Percentiles rank a stretch among this genome's conserved stretches.
Conservation (phyloP, 2,329 filamentous ascomycete genomes). For the Talaromyces verruculosus region DNA sequence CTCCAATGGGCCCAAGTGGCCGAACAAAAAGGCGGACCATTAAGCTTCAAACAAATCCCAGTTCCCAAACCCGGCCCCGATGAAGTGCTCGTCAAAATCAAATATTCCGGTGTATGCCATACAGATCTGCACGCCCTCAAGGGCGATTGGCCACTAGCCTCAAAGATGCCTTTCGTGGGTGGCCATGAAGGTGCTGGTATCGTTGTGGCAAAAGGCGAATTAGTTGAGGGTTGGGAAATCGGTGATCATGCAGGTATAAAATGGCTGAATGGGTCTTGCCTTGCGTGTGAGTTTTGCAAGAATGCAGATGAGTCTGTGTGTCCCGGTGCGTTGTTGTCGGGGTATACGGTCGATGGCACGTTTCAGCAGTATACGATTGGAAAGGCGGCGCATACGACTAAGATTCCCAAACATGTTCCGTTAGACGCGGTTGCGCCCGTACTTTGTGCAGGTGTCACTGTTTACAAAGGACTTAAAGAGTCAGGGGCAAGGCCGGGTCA, state of each 20-base stretch:
- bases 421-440: conserved; percentile 78
- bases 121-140: conserved; percentile 80
- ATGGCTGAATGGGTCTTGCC: conserved; percentile 86
- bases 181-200: conserved; percentile 78
- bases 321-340: conserved; percentile 70
- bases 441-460: conserved; percentile 81
- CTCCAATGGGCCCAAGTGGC: conserved; percentile 92
- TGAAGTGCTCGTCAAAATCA: conserved; percentile 89
- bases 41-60: conserved; percentile 61
- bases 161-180: conserved; percentile 82
- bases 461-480: conserved; percentile 88
- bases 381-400: conserved; percentile 80
- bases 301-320: conserved; percentile 81
- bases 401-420: conserved; percentile 72
- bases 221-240: conserved; percentile 75
- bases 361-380: conserved; percentile 92
- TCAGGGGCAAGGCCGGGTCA: conserved; percentile 72
- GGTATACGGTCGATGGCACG: conserved; percentile 87
- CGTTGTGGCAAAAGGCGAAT: conserved; percentile 74
- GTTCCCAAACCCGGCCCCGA: conserved; percentile 79
- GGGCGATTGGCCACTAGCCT: conserved; percentile 83
- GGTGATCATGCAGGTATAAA: conserved; percentile 87
- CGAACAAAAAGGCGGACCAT: conserved; percentile 69
- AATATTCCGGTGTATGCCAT: conserved; percentile 88
- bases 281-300: conserved; percentile 80